A percentile compares a stretch with the other conserved stretches of the same genome.
These are phyloP conservation scores for Trametes villosa DNA, from an alignment of 768 basidiomycete genomes.

Conservation along the genomic window DNA sequence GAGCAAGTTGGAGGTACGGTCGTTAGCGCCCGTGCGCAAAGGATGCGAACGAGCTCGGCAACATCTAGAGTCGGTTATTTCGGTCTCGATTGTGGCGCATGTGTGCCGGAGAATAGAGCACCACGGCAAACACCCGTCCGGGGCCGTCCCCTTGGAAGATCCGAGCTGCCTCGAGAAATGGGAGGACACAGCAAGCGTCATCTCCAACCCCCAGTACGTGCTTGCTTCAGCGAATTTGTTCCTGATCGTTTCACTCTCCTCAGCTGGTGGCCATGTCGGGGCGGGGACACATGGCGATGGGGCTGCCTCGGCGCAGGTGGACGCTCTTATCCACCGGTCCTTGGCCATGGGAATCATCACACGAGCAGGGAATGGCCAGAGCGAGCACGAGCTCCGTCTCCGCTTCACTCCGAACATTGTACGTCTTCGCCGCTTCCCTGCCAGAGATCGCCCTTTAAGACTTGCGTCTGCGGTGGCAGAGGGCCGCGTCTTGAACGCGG, in stretches of 20 bases:
- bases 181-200: not conserved
- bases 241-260: not conserved
- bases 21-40: no score
- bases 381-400: not conserved
- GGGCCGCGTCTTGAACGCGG: not conserved
- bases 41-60: no score
- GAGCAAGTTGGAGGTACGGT: no score
- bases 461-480: not conserved
- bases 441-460: not conserved
- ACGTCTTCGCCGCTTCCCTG: no score
- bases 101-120: not conserved
- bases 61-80: not conserved
- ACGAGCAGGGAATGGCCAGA: not conserved
- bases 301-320: no score
- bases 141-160: no score
- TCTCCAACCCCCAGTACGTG: not conserved
- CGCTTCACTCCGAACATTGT: not conserved
- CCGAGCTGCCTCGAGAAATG: not conserved
- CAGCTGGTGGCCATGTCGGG: not conserved
- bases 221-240: not conserved
- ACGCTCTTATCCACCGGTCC: no score
- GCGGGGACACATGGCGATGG: no score
- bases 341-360: not conserved
- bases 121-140: no score
- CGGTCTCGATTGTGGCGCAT: not conserved